Conservation (phyloP, 257 asterid species). For the Petunia secreta region DNA sequence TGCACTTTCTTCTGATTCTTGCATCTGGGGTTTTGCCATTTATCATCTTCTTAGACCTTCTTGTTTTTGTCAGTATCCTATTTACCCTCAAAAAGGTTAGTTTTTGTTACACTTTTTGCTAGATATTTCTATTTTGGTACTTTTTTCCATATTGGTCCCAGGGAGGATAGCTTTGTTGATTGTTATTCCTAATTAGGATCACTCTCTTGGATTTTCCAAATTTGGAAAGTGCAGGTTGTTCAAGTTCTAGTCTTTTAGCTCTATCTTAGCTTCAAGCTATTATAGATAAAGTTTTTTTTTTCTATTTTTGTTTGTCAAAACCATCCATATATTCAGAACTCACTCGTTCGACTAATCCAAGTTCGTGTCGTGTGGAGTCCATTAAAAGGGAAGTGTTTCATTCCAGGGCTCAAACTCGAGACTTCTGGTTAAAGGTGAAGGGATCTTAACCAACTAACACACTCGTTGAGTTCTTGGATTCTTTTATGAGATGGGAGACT, state of each 20-base stretch:
- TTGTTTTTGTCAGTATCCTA: not conserved
- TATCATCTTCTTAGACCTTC: not conserved
- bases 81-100: not conserved
- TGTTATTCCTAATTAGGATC: too few relatives aligned
- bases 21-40: too few relatives aligned
- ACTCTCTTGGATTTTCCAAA: not conserved
- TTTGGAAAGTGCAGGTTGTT: not conserved
- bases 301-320: too few relatives aligned
- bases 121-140: not conserved
- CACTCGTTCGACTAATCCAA: not conserved
- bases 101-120: not conserved
- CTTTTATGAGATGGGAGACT: slow-evolving; percentile 60
- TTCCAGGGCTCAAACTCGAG: too few relatives aligned
- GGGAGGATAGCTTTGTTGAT: too few relatives aligned
- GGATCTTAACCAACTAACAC: not conserved
- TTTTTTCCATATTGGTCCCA: not conserved
- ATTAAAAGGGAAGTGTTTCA: too few relatives aligned
- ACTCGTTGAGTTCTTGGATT: not conserved
- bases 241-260: not conserved
- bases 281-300: too few relatives aligned
- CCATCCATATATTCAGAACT: not conserved
- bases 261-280: too few relatives aligned
- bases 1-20: not conserved
- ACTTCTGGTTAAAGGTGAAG: not conserved
- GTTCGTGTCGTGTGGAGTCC: not conserved